phyloP scores from a whole-genome alignment of 148 eudicot genomes.

The Silene latifolia region DNA sequence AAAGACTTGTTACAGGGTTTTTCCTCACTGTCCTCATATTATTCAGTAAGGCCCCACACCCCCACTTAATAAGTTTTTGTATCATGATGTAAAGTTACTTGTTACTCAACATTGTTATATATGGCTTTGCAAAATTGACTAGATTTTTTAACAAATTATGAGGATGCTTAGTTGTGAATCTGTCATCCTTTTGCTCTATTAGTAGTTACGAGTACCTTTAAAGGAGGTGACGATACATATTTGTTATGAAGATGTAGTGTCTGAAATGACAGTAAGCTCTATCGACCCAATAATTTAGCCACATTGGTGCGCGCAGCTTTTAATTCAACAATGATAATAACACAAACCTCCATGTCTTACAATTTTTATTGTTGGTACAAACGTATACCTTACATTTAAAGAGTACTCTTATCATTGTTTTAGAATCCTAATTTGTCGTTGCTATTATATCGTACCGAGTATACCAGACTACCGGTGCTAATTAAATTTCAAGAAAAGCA shows the following conservation, averaged over 20 bases:
- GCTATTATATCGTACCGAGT: not conserved
- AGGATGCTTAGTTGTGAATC: not conserved
- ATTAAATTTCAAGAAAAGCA: not conserved
- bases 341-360: too few relatives aligned
- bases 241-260: too few relatives aligned
- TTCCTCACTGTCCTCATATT: constrained; percentile 45
- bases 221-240: too few relatives aligned
- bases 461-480: not conserved
- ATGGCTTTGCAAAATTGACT: not conserved
- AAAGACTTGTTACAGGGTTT: constrained; percentile 41
- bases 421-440: not conserved
- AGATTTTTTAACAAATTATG: not conserved
- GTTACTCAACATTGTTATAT: not conserved
- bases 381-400: not conserved
- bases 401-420: not conserved
- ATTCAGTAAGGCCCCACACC: constrained; percentile 51
- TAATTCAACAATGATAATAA: too few relatives aligned
- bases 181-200: not conserved
- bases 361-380: too few relatives aligned
- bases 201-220: not conserved
- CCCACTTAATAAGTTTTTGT: constrained; percentile 3
- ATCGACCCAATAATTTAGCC: too few relatives aligned
- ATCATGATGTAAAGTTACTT: constrained; percentile 11
- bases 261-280: too few relatives aligned
- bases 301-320: too few relatives aligned